Conservation (phyloP, 495 filamentous ascomycete species). For the Lasiosphaeris hirsuta region DNA sequence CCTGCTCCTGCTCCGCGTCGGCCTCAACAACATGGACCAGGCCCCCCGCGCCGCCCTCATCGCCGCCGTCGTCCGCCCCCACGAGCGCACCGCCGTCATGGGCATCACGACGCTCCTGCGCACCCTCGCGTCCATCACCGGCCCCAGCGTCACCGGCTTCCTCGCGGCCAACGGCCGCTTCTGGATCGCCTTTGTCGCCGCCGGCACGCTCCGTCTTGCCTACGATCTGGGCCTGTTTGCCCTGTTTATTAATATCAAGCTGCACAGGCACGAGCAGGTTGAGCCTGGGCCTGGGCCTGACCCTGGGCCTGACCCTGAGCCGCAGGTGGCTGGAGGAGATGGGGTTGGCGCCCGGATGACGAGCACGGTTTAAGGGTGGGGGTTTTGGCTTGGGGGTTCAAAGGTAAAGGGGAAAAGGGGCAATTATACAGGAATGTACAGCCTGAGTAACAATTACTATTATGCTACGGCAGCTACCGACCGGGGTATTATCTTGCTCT, state of each 20-base stretch:
- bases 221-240: constrained; percentile 74
- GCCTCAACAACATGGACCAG: constrained; percentile 67
- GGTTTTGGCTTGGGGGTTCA: too few relatives aligned
- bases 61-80: constrained; percentile 65
- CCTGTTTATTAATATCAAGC: constrained; percentile 57
- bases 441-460: too few relatives aligned
- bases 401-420: too few relatives aligned
- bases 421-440: too few relatives aligned
- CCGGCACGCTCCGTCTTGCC: constrained; percentile 62
- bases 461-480: too few relatives aligned
- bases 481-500: too few relatives aligned
- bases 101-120: constrained; percentile 68
- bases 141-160: constrained; percentile 70
- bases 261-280: constrained; percentile 30
- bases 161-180: constrained; percentile 61
- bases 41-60: constrained; percentile 80
- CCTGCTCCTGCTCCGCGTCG: constrained; percentile 63
- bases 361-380: too few relatives aligned
- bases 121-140: constrained; percentile 59
- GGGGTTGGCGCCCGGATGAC: too few relatives aligned
- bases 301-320: too few relatives aligned
- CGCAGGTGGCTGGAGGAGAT: too few relatives aligned
- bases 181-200: constrained; percentile 71
- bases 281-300: neutral
- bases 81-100: constrained; percentile 80